Evolutionary conservation across 306 rosid species (phyloP), one percentile per base, ranked within the genome.

Genomic region (Sphenostylis stenocarpa): DNA sequence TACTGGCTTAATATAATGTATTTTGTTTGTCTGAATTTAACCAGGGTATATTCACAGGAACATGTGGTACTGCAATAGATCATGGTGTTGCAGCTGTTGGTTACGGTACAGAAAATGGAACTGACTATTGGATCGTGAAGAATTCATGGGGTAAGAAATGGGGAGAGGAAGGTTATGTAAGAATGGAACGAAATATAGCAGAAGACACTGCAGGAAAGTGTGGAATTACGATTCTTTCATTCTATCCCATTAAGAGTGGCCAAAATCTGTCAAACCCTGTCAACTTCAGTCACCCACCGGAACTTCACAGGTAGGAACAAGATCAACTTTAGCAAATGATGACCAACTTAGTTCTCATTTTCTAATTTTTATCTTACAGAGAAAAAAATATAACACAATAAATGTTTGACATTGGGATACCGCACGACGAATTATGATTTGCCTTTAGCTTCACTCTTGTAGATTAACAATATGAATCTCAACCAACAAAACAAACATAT

Each of bases 41-140:
- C 21, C 64, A 94, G 98, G 98, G 98, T 51, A 47, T 94, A 73
- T 91, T 91, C 74, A 82, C 91, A 0, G 97, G 96, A 65, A 74
- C 6, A 13, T 94, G 98, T 81, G 98, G 96, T 7, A 87, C 90
- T 21, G 3, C 70, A 61, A 60, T 94, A 82, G 98, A 94, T 83
- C 98, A 91, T 65, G 97, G 96, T 71, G 94, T 91, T 12, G 31
- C 86, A 0, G 96, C 81, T 20, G 91, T 94, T 57, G 98, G 98
- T 31, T 94, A 94, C 19, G 98, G 97, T 36, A 72, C 93, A 41
- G 91, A 90, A 33, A 21, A 84, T 16, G 96, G 97, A n/a, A 23
- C 39, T 5, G 97, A 88, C 51, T 94, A 90, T 73, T 94, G 98
- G 98, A 94, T 87, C 15, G 94, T 91, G 58, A 86, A 69, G 33